Evolutionary conservation across 1,284 basidiomycete species (phyloP).

Genomic region (Puccinia novopanici): DNA sequence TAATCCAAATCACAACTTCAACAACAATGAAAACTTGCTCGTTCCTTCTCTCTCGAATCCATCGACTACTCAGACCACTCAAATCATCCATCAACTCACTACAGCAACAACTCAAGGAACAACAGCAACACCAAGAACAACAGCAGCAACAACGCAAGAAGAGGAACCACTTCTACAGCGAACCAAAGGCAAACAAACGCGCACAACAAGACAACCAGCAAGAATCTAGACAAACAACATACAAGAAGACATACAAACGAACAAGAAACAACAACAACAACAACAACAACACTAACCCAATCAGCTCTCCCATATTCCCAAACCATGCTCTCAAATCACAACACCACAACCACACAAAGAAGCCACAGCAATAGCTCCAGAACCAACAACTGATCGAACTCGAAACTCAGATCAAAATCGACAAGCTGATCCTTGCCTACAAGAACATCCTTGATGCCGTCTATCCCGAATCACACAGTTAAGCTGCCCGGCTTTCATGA

Average conservation of each 20-base stretch:
- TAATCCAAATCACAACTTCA: not conserved
- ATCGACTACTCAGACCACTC: slow-evolving; percentile 30
- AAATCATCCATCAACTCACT: slow-evolving; percentile 37
- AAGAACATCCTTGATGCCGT: slow-evolving; percentile 37
- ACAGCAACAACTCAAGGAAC: not conserved
- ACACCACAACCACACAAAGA: not conserved
- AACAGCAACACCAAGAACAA: not conserved
- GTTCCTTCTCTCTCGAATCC: slow-evolving; percentile 20
- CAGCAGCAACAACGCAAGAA: not conserved
- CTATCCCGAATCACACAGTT: not conserved
- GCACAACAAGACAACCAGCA: not conserved
- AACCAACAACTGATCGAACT: not conserved
- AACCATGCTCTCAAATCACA: not conserved
- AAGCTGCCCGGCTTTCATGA: too few species aligned
- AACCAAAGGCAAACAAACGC: slow-evolving; percentile 26
- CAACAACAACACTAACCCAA: not conserved
- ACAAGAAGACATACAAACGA: not conserved
- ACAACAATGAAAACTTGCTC: not conserved
- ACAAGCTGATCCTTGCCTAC: slow-evolving; percentile 29
- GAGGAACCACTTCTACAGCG: not conserved
- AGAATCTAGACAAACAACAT: not conserved
- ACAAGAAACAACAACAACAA: not conserved
- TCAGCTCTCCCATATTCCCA: slow-evolving; percentile 32
- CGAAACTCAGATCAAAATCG: slow-evolving; percentile 25
- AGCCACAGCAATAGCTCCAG: not conserved